Conservation (phyloP, 768 basidiomycete species). For the Cystofilobasidium capitatum region DNA sequence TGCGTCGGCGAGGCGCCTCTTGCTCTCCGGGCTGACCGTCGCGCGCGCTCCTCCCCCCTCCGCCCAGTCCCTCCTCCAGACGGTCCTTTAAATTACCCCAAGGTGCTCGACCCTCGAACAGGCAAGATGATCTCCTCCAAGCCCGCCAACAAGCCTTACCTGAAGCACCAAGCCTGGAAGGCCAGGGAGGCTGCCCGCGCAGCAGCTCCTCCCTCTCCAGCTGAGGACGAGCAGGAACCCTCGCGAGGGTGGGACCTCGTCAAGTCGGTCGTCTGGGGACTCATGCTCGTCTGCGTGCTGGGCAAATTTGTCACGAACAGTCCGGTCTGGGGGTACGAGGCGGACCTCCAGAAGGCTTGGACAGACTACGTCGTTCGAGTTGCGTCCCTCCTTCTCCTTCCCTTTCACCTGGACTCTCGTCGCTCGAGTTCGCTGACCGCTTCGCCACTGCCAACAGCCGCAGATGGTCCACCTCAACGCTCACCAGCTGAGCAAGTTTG, state of each 20-base stretch:
- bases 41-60: no score
- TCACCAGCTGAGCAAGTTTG: slow-evolving; percentile 52
- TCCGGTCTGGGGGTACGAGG: slow-evolving; percentile 71
- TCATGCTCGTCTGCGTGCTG: slow-evolving; percentile 51
- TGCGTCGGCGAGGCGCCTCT: no score
- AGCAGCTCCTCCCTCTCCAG: slow-evolving; percentile 54
- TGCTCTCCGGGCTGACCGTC: no score
- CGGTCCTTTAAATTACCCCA: no score
- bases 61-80: no score
- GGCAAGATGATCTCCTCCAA: slow-evolving; percentile 68
- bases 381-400: slow-evolving; percentile 24
- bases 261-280: slow-evolving; percentile 55
- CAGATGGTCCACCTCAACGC: slow-evolving; percentile 57
- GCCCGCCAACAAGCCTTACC: slow-evolving; percentile 72
- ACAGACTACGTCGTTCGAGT: slow-evolving; percentile 2
- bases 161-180: slow-evolving; percentile 50
- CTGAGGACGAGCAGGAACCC: slow-evolving; percentile 47
- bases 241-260: slow-evolving; percentile 41
- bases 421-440: slow-evolving; percentile 46
- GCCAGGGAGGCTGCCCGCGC: slow-evolving; percentile 46
- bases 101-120: slow-evolving; percentile 31
- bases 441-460: slow-evolving; percentile 29
- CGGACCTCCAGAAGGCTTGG: slow-evolving; percentile 51
- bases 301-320: slow-evolving; percentile 82
- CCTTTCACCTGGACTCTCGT: slow-evolving; percentile 30